Conservation (phyloP, 176 grass and related monocot species). For the Neostapfia colusana region DNA sequence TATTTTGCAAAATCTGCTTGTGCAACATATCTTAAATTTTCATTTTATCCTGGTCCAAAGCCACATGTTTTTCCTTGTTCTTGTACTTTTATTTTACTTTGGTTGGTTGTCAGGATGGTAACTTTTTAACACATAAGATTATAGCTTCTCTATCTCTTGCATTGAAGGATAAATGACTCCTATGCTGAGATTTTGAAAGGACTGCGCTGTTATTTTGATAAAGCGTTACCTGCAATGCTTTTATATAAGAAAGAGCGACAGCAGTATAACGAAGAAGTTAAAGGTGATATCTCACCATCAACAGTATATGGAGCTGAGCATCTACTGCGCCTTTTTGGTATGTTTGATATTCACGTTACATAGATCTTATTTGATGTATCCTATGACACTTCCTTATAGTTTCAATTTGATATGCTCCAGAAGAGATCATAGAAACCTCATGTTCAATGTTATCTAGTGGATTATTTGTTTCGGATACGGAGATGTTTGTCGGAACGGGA, state of each 20-base stretch:
- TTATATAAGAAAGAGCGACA: slow-evolving; percentile 85
- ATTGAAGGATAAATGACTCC: slow-evolving; percentile 78
- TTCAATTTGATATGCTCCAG: not conserved
- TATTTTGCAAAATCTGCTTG: not conserved
- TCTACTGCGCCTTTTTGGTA: slow-evolving; percentile 95
- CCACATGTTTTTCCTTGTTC: slow-evolving; percentile 3
- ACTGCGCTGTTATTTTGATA: slow-evolving; percentile 92
- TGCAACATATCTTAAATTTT: not conserved
- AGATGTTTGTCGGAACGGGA: no score
- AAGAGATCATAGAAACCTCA: not conserved
- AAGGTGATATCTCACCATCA: slow-evolving; percentile 66
- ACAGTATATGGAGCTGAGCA: slow-evolving; percentile 97
- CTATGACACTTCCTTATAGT: slow-evolving; percentile 21
- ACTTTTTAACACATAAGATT: not conserved
- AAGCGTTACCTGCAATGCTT: slow-evolving; percentile 92
- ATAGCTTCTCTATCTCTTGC: slow-evolving; percentile 27
- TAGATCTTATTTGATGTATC: slow-evolving; percentile 20
- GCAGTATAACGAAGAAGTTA: slow-evolving; percentile 74
- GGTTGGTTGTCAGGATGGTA: slow-evolving; percentile 4
- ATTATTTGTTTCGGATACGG: not conserved
- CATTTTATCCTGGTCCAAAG: not conserved
- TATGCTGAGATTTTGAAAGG: slow-evolving; percentile 88
- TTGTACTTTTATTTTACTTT: slow-evolving; percentile 11
- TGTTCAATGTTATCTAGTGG: not conserved
- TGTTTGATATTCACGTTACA: slow-evolving; percentile 37